Conservation (phyloP, 805 yeast species). For the Yamadazyma nakazawae region DNA sequence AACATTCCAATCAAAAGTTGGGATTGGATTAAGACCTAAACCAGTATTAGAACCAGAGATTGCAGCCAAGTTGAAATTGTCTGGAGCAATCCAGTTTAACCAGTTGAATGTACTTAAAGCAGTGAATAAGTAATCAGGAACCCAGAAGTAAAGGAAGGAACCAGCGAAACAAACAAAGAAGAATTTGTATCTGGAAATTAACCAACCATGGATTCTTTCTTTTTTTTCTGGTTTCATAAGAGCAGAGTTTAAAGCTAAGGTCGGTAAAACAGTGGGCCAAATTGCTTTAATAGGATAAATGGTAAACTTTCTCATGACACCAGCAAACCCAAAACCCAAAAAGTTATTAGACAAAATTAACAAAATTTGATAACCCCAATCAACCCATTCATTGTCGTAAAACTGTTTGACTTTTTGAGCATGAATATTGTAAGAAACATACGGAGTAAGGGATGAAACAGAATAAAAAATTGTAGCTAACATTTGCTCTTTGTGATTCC, state of each 20-base stretch:
- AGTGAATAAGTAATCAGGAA: constrained; percentile 42
- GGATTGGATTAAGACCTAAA: constrained; percentile 51
- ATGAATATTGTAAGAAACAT: constrained; percentile 32
- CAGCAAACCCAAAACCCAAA: constrained; percentile 32
- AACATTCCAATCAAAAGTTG: constrained; percentile 55
- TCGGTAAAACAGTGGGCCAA: constrained; percentile 30
- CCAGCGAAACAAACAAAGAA: constrained; percentile 18
- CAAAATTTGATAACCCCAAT: constrained; percentile 25
- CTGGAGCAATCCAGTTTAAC: constrained; percentile 58
- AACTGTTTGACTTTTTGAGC: constrained; percentile 20
- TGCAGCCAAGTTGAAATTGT: constrained; percentile 47
- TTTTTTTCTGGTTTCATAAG: constrained; percentile 25
- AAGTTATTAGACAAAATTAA: constrained; percentile 24
- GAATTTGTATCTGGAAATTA: constrained; percentile 24
- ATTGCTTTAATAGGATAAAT: constrained; percentile 25
- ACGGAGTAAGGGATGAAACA: constrained; percentile 16
- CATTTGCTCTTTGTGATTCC: constrained; percentile 56
- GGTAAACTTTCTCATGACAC: constrained; percentile 26
- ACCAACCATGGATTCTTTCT: constrained; percentile 30
- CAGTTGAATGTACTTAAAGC: constrained; percentile 49
- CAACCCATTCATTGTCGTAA: constrained; percentile 27
- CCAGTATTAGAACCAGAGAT: constrained; percentile 49
- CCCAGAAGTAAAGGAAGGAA: constrained; percentile 46
- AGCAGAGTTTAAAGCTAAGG: constrained; percentile 30
- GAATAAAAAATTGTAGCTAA: constrained; percentile 44